Base-by-base conservation (phyloP, 345 rosid genomes). In the Lumnitzera littorea region DNA sequence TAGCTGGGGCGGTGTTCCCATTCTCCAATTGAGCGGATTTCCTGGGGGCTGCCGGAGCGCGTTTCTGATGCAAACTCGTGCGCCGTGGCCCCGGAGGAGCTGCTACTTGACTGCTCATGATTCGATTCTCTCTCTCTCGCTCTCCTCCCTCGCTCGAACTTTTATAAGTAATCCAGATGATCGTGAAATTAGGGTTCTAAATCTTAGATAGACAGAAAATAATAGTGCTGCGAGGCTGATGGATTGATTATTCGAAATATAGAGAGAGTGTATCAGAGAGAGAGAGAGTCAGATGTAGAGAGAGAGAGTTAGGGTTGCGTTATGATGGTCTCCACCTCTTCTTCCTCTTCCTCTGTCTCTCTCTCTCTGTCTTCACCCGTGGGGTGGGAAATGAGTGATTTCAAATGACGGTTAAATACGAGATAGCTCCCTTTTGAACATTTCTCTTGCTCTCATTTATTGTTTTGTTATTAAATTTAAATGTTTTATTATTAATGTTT, bases 81-180 rank as follows among this genome's bases (percentile, higher is more conserved):
- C 87, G 76, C 72, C 78, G 74, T 27, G 83, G 71, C 27, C 72
- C 68, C n/a, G 85, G 71, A 52, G 92, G 73, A 27, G 80, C 77
- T 62, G 70, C 70, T 63, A 53, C 74, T 13, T 86, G 95, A 64
- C 78, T 73, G 71, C 84, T 94, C 99, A 88, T 84, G 9, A 36
- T 36, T 5, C 10, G 43, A 36, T 36, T 36, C 43, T 36, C 43
- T 36, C 43, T 7, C 11, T 36, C 43, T 36, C 43, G 36, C 5
- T 6, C 36, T 29, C 69, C 63, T 36, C 47, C 31, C 41, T 2
- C 11, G 47, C 16, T 58, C 17, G 15, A 17, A 56, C 51, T 48
- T 47, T 29, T 16, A 14, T 53, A 4, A 51, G 54, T 23, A 16
- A 52, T 24, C 51, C 24, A 13, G 24, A 15, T 46, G 15, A 5